Conservation (phyloP, 768 basidiomycete genomes). For the Panaeolus cyanescens region DNA sequence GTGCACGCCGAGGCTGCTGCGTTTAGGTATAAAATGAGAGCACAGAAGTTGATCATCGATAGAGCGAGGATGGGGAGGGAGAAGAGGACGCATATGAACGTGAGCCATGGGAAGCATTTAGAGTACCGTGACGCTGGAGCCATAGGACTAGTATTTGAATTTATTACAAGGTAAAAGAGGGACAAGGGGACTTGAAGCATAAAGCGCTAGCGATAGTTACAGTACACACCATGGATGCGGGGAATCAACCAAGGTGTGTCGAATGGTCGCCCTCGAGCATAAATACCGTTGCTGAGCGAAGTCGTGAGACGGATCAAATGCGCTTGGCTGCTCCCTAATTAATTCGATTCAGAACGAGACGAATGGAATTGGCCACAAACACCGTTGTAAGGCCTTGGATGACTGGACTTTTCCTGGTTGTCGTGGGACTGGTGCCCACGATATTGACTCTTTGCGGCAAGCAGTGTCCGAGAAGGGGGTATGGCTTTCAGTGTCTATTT, state of each 20-base stretch:
- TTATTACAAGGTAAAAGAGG: neutral
- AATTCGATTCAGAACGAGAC: too few relatives aligned
- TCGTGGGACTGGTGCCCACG: slow-evolving; percentile 5
- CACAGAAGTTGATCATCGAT: slow-evolving; percentile 11
- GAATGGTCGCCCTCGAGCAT: neutral
- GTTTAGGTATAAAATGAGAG: slow-evolving; percentile 13
- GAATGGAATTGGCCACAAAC: too few relatives aligned
- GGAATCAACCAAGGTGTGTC: neutral
- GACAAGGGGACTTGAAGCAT: neutral
- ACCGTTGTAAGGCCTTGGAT: too few relatives aligned
- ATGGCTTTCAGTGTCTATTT: neutral
- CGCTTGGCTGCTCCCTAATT: neutral
- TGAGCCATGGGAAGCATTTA: slow-evolving; percentile 6
- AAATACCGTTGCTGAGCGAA: slow-evolving; percentile 5
- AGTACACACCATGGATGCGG: slow-evolving; percentile 2
- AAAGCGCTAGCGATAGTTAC: neutral
- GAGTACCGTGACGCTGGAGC: neutral
- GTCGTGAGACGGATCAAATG: neutral
- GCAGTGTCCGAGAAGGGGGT: too few relatives aligned
- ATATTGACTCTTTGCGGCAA: neutral
- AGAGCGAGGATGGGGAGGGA: slow-evolving; percentile 9
- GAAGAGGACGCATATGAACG: slow-evolving; percentile 9
- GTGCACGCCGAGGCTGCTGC: slow-evolving; percentile 6
- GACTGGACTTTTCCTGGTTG: neutral
- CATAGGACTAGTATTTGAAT: neutral